These are phyloP conservation scores for Podaxis sp. DNA, from an alignment of 768 basidiomycete species.

Conservation along the genomic window DNA sequence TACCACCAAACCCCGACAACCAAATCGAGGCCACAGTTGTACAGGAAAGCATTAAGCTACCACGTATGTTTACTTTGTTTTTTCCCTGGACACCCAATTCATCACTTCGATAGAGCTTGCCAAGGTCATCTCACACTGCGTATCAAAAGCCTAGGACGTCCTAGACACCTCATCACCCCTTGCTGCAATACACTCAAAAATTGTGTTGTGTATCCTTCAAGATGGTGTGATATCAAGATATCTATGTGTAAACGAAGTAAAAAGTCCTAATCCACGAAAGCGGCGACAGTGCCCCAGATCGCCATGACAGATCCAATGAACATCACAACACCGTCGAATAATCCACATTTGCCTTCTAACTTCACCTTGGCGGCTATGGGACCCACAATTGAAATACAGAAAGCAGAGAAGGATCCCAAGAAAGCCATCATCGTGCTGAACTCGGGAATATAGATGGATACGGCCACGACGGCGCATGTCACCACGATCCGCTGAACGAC, in stretches of 20 bases:
- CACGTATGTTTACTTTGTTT: constrained; percentile 49
- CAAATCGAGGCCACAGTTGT: constrained; percentile 83
- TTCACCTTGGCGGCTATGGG: constrained; percentile 71
- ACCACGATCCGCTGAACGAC: constrained; percentile 55
- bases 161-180: background rate
- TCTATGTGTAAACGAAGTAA: constrained; percentile 13
- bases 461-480: constrained; percentile 53
- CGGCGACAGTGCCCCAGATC: constrained; percentile 69
- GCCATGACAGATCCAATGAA: constrained; percentile 59
- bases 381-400: constrained; percentile 69
- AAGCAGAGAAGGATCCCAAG: constrained; percentile 84
- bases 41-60: constrained; percentile 76
- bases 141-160: constrained; percentile 38
- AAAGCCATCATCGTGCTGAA: constrained; percentile 87
- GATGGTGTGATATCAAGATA: background rate
- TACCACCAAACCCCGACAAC: constrained; percentile 85
- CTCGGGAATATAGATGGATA: constrained; percentile 74
- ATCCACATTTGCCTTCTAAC: constrained; percentile 42
- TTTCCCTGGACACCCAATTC: background rate
- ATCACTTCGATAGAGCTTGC: constrained; percentile 50
- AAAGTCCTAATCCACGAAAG: constrained; percentile 36
- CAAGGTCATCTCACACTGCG: constrained; percentile 73
- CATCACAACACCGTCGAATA: constrained; percentile 54
- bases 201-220: background rate
- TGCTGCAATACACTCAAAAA: background rate